These are phyloP conservation scores for Schizophyllum commune DNA, from an alignment of 1,284 basidiomycete genomes.

Conservation along the genomic window DNA sequence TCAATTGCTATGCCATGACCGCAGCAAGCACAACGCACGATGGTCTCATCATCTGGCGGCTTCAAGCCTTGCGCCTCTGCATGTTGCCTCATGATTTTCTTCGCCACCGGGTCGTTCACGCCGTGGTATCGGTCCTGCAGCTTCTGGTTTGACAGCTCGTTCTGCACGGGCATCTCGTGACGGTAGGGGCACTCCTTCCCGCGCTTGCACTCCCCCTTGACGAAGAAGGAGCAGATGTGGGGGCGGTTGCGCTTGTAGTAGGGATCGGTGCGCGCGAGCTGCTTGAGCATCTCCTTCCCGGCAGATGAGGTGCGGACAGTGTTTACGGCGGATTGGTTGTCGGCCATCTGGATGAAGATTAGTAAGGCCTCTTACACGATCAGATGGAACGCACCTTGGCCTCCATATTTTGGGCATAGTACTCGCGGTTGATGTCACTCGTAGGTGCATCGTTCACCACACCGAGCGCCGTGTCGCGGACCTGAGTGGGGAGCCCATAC, in stretches of 20 bases:
- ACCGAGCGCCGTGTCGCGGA: conserved; percentile 91
- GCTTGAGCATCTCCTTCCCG: conserved; percentile 94
- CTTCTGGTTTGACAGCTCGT: conserved; percentile 84
- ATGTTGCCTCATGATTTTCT: conserved; percentile 72
- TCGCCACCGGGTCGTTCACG: conserved; percentile 83
- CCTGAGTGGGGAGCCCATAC: conserved; percentile 94
- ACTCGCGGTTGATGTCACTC: conserved; percentile 95
- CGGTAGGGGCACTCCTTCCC: conserved; percentile 92
- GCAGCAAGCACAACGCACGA: conserved; percentile 48
- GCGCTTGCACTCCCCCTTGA: conserved; percentile 90
- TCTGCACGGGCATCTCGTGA: conserved; percentile 84
- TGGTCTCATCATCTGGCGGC: conserved; percentile 80
- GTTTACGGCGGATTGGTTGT: conserved; percentile 54
- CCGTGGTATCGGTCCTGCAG: conserved; percentile 92
- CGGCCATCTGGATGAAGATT: conserved; percentile 3
- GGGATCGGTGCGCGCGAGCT: conserved; percentile 88
- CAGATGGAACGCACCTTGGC: conserved; percentile 49
- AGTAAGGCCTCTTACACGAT: neutral
- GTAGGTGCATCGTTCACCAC: conserved; percentile 85
- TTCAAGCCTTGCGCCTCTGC: conserved; percentile 77
- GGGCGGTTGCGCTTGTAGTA: conserved; percentile 96
- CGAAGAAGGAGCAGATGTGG: conserved; percentile 93
- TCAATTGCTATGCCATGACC: neutral
- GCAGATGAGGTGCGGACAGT: conserved; percentile 64
- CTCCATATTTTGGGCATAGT: conserved; percentile 97